Conservation (phyloP, 805 yeast genomes). For the Saccharomycopsis schoenii region DNA sequence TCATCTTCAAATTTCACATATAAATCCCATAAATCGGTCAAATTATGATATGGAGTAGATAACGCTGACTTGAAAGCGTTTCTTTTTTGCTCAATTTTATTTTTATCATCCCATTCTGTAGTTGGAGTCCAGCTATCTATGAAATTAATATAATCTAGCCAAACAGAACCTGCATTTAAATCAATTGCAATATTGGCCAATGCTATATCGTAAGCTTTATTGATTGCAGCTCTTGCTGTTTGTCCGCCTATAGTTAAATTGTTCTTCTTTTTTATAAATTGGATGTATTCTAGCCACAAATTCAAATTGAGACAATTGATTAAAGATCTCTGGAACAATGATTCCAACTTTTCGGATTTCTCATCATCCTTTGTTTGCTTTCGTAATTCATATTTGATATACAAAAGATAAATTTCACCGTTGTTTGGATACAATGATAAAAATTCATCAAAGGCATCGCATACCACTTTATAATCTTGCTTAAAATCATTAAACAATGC, state of each 20-base stretch:
- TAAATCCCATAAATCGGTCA: conserved; percentile 72
- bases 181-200: conserved; percentile 72
- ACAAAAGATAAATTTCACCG: conserved; percentile 65
- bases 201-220: conserved; percentile 79
- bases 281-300: conserved; percentile 69
- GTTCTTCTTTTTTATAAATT: conserved; percentile 58
- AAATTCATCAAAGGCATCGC: conserved; percentile 49
- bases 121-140: conserved; percentile 70
- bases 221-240: conserved; percentile 60
- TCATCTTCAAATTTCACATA: conserved; percentile 81
- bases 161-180: conserved; percentile 55
- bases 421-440: conserved; percentile 57
- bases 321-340: conserved; percentile 54
- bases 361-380: conserved; percentile 58
- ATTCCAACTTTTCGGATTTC: conserved; percentile 52
- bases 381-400: conserved; percentile 53
- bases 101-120: conserved; percentile 77
- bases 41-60: conserved; percentile 61
- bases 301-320: conserved; percentile 52
- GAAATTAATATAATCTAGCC: conserved; percentile 79
- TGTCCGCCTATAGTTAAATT: conserved; percentile 74
- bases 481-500: conserved; percentile 32
- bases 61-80: conserved; percentile 61
- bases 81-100: conserved; percentile 66
- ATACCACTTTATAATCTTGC: conserved; percentile 41